Conservation (phyloP, 2,329 filamentous ascomycete genomes). For the Pyrenochaeta sp. region DNA sequence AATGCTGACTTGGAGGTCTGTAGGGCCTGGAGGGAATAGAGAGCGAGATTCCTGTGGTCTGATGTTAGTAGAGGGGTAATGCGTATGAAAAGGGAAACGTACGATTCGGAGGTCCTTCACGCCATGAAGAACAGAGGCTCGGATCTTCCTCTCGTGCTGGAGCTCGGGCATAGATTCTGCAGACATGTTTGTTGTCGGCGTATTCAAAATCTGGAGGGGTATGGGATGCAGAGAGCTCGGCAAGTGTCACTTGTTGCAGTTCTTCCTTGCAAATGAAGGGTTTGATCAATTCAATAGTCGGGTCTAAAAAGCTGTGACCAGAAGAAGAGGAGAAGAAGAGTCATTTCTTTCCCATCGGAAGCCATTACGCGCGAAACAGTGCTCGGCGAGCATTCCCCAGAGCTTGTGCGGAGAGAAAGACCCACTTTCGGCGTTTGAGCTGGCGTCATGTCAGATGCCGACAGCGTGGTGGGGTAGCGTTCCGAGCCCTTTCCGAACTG, state of each 20-base stretch:
- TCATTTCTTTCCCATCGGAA: constrained; percentile 13
- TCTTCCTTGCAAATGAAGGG: neutral
- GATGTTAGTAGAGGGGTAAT: constrained; percentile 8
- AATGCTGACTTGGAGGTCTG: constrained; percentile 70
- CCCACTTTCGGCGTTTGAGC: constrained; percentile 41
- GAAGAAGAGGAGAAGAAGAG: constrained; percentile 2
- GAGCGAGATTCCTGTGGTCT: constrained; percentile 62
- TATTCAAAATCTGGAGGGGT: neutral
- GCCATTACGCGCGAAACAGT: constrained; percentile 18
- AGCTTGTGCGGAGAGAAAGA: constrained; percentile 32
- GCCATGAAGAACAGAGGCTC: constrained; percentile 65
- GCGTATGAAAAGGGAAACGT: constrained; percentile 25
- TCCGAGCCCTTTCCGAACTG: constrained; percentile 37
- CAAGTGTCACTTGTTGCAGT: neutral
- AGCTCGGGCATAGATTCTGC: constrained; percentile 25
- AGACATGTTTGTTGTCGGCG: constrained; percentile 26
- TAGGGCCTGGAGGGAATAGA: constrained; percentile 54
- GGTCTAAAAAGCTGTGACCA: too few relatives aligned
- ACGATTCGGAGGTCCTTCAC: constrained; percentile 67
- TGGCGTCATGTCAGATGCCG: constrained; percentile 38
- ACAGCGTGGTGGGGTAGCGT: constrained; percentile 33
- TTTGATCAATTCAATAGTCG: too few relatives aligned
- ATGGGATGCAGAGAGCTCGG: neutral
- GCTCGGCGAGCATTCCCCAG: constrained; percentile 31
- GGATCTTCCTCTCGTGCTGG: constrained; percentile 49